A percentile compares a stretch with the other conserved stretches of the same genome.
phyloP scores from a whole-genome alignment of 2,329 filamentous ascomycete genomes.

The Calonectria hawksworthii region DNA sequence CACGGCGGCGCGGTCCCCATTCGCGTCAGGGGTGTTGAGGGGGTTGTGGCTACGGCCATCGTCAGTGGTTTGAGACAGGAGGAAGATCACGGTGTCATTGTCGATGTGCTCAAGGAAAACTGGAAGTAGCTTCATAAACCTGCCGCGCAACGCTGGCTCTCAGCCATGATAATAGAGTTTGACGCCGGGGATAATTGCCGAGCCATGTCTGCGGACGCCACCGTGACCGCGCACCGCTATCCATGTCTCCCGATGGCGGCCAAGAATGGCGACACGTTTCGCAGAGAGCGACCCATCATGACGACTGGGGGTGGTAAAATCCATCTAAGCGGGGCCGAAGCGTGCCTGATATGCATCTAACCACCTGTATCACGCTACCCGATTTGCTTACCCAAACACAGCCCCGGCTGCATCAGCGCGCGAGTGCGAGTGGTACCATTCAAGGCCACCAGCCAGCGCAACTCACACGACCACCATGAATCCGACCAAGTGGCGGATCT shows the following conservation, averaged over 20 bases:
- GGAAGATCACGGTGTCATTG: constrained; percentile 82
- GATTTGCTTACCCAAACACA: constrained; percentile 16
- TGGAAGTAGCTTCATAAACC: constrained; percentile 49
- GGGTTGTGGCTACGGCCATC: constrained; percentile 80
- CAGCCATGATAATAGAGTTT: constrained; percentile 2
- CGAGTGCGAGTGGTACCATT: constrained; percentile 33
- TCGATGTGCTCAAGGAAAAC: constrained; percentile 74
- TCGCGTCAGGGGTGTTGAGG: constrained; percentile 80
- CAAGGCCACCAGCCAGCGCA: constrained; percentile 22
- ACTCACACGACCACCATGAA: constrained; percentile 37
- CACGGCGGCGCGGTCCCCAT: constrained; percentile 84
- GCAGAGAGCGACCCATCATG: neutral
- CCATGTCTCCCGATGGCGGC: constrained; percentile 4
- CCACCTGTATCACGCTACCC: neutral
- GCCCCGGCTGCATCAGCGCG: constrained; percentile 1
- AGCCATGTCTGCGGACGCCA: neutral
- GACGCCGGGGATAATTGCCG: neutral
- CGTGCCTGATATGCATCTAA: constrained; percentile 17
- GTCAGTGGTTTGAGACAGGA: constrained; percentile 83
- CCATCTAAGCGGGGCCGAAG: neutral
- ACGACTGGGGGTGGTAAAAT: neutral
- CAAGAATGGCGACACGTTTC: neutral
- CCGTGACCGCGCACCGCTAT: neutral
- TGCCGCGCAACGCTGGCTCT: neutral
- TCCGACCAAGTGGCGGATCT: constrained; percentile 50